Conservation (phyloP, 768 basidiomycete species). For the Russula compacta region DNA sequence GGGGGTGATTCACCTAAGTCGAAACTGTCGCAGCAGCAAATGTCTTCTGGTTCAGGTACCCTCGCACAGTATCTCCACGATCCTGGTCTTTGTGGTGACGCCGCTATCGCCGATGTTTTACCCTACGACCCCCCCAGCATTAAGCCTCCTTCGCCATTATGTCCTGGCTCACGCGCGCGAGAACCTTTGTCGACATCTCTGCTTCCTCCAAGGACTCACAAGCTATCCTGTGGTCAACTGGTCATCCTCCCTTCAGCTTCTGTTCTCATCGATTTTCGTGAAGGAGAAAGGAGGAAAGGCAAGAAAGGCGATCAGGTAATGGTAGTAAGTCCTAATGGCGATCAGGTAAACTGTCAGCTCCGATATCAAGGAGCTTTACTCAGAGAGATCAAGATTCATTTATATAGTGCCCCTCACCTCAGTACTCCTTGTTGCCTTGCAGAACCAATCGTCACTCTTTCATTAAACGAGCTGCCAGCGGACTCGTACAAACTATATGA, state of each 20-base stretch:
- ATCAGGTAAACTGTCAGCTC: constrained; percentile 25
- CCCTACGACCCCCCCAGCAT: neutral
- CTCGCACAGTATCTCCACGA: neutral
- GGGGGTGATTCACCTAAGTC: neutral
- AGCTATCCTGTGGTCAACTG: constrained; percentile 38
- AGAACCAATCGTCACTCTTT: constrained; percentile 33
- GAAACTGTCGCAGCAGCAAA: neutral
- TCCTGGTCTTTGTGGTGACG: neutral
- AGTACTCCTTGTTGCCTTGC: constrained; percentile 41
- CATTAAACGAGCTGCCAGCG: constrained; percentile 32
- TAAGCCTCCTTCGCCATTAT: neutral
- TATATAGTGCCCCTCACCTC: constrained; percentile 42
- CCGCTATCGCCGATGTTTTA: neutral
- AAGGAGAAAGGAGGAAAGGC: constrained; percentile 40
- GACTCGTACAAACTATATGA: constrained; percentile 39
- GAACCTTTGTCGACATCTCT: constrained; percentile 13
- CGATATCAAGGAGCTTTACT: neutral
- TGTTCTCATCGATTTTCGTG: constrained; percentile 48
- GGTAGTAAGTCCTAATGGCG: constrained; percentile 33
- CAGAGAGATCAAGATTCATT: constrained; percentile 30
- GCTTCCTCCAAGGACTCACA: constrained; percentile 36
- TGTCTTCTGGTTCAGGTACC: neutral
- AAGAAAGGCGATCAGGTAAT: constrained; percentile 39
- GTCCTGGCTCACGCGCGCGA: neutral
- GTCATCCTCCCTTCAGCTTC: constrained; percentile 42